These are phyloP conservation scores for Apostasia shenzhenica DNA, from an alignment of 106 monocot species.

Conservation along the genomic window DNA sequence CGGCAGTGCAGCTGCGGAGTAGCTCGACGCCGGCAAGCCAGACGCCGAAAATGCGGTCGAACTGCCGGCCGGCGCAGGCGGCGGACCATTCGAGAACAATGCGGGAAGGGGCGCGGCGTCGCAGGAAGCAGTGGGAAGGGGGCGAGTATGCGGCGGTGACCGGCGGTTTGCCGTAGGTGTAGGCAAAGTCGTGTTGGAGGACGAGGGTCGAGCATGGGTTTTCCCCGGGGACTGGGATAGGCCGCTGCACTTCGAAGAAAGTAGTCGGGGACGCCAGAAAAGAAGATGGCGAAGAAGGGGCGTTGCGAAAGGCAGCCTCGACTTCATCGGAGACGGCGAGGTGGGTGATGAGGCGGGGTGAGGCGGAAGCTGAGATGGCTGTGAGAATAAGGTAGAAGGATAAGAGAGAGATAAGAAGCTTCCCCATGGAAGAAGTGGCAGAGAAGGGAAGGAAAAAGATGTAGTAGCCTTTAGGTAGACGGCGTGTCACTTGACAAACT, in stretches of 20 bases:
- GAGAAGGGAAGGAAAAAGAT: not conserved
- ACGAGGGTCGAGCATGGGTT: constrained; percentile 31
- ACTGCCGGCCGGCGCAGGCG: constrained; percentile 52
- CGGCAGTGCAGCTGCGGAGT: constrained; percentile 57
- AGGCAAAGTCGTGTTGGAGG: constrained; percentile 55
- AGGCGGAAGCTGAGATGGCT: not conserved
- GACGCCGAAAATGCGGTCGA: constrained; percentile 60
- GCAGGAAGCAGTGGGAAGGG: constrained; percentile 16
- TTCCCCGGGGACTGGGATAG: constrained; percentile 5
- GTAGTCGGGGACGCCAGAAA: constrained; percentile 18
- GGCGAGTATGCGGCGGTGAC: constrained; percentile 29
- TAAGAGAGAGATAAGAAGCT: not conserved
- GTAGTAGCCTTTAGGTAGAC: too few species aligned
- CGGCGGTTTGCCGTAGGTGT: constrained; percentile 62
- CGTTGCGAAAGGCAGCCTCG: not conserved
- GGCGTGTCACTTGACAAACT: too few species aligned
- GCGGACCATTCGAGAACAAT: constrained; percentile 60
- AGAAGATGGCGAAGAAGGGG: constrained; percentile 39
- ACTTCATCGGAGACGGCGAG: not conserved
- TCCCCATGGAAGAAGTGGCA: not conserved
- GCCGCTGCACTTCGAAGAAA: constrained; percentile 8
- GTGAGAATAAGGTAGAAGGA: constrained; percentile 4
- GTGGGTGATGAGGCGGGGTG: constrained; percentile 8
- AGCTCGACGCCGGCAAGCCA: constrained; percentile 55
- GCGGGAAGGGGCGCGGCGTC: constrained; percentile 19